A percentile compares a stretch with the other conserved stretches of the same genome.
Evolutionary conservation across 305 asterid genomes (phyloP).

Genomic region (Rubia peregrina): DNA sequence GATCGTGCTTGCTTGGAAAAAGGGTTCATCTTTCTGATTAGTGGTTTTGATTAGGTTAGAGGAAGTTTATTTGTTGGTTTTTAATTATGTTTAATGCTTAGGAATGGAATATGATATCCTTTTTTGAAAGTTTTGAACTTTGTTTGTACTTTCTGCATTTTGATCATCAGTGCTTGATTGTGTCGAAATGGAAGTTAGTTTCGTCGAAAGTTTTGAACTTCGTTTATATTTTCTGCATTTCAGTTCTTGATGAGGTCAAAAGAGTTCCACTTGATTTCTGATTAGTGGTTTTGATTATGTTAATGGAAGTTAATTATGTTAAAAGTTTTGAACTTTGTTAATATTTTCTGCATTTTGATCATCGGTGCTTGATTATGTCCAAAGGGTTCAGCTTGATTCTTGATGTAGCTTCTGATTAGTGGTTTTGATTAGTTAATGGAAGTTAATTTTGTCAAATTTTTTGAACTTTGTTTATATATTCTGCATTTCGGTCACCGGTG

Average conservation of each 20-base stretch:
- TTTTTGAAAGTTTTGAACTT: no score
- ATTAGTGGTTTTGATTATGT: not conserved
- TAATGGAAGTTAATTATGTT: no score
- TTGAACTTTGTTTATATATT: not conserved
- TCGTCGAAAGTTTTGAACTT: not conserved
- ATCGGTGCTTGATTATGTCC: not conserved
- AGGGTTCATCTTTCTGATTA: no score
- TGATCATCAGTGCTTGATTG: no score
- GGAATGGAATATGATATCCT: not conserved
- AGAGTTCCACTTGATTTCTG: not conserved
- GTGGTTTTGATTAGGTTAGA: no score
- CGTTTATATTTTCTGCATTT: not conserved
- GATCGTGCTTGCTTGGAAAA: not conserved
- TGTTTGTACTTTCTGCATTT: no score
- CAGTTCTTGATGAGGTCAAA: not conserved
- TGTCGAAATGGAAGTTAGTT: no score
- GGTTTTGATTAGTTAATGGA: not conserved
- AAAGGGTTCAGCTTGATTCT: not conserved
- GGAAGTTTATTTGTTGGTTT: no score
- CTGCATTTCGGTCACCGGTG: not conserved
- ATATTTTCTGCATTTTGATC: not conserved
- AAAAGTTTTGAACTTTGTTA: not conserved
- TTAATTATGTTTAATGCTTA: no score
- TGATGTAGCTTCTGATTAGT: not conserved
- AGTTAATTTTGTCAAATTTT: not conserved